Evolutionary conservation across 805 yeast species (phyloP).

Genomic region (Wickerhamomyces hampshirensis): DNA sequence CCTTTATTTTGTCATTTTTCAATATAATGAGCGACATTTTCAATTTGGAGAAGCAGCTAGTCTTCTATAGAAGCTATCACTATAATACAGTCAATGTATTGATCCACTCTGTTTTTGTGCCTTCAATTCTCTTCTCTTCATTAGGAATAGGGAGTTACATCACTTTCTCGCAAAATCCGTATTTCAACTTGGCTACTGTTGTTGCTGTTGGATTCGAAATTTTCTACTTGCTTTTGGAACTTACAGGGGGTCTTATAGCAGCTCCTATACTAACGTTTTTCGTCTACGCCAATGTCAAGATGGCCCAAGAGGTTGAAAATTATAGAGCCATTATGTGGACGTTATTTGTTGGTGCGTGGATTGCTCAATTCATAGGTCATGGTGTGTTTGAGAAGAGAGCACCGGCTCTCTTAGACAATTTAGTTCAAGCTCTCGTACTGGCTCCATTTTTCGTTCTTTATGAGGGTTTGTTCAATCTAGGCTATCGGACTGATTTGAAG

Average conservation of each 20-base stretch:
- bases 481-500: slow-evolving; percentile 47
- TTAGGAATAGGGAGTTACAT: slow-evolving; percentile 40
- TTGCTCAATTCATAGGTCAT: slow-evolving; percentile 85
- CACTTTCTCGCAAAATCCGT: slow-evolving; percentile 9
- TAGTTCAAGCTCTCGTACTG: slow-evolving; percentile 77
- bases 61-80: slow-evolving; percentile 56
- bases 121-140: slow-evolving; percentile 60
- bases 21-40: slow-evolving; percentile 5
- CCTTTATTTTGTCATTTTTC: too few species aligned
- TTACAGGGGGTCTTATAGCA: slow-evolving; percentile 41
- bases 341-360: slow-evolving; percentile 61
- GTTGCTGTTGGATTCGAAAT: slow-evolving; percentile 43
- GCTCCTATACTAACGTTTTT: slow-evolving; percentile 32
- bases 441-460: slow-evolving; percentile 89
- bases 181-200: slow-evolving; percentile 42
- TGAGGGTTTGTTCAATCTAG: slow-evolving; percentile 69
- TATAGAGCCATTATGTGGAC: slow-evolving; percentile 15
- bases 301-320: slow-evolving; percentile 16
- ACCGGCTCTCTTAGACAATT: slow-evolving; percentile 83
- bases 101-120: slow-evolving; percentile 79
- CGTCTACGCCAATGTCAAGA: slow-evolving; percentile 22
- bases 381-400: slow-evolving; percentile 73
- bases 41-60: slow-evolving; percentile 36
- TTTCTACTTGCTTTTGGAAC: slow-evolving; percentile 59
- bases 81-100: slow-evolving; percentile 54